Base-by-base conservation (phyloP, 768 basidiomycete species). In the Trametes coccinea region DNA sequence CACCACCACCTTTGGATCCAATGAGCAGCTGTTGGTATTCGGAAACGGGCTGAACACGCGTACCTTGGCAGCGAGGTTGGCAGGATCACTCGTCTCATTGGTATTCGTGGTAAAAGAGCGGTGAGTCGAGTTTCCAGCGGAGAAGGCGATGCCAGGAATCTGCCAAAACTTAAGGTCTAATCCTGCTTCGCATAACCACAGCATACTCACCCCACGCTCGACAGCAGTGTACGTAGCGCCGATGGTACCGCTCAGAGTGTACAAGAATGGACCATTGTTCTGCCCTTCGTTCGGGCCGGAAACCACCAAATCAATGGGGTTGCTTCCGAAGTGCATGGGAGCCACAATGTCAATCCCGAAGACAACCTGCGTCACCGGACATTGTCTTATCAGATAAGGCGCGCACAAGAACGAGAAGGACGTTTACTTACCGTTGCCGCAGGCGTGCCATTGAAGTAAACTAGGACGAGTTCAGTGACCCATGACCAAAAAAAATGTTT, bases 381-480 rank as follows among this genome's bases (percentile, higher is more conserved):
- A 48, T 16, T 22, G n/a, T 22, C 34, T 54, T 33, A 59, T 61
- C 49, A 62, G 61, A 57, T 50, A 44, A 44, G 14, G n/a, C 3
- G 7, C 0, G 27, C 4, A 51, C 6, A 34, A n/a, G 11, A 29
- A 7, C 34, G 39, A n/a, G 29, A 13, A 37, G 16, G 22, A n/a
- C 14, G 29, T 37, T 48, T 39, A 65, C 22, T 33, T 29, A 68
- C 71, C 37, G 69, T 53, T 9, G 73, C 73, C 44, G 70, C 69
- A n/a, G 73, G 73, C 2, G 73, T 74, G 29, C 71, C 73, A 53
- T 74, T 74, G 63, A 74, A 72, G 52, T 74, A 74, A 58, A 68
- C 73, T 72, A 45, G 7, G 29, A 39, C 34, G 9, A 46, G 16
- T 17, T 62, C 34, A 62, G 33, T 5, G 22, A 8, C 60, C 55